Conservation (phyloP, 768 basidiomycete species). For the Inosperma sp. region DNA sequence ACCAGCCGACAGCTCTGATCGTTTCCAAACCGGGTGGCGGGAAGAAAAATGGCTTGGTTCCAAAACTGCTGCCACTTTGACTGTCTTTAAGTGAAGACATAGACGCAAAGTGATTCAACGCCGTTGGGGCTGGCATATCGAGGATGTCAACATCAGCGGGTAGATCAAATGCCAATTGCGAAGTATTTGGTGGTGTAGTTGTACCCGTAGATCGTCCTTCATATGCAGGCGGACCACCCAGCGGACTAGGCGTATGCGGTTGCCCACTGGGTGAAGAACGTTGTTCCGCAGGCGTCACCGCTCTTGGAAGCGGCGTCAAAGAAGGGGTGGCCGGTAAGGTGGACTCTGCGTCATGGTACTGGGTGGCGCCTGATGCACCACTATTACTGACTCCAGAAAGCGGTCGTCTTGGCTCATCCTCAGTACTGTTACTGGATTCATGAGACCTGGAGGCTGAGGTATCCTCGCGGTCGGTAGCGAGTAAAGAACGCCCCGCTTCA, state of each 20-base stretch:
- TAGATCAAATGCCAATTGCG: conserved; percentile 8
- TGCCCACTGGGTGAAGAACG: conserved; percentile 17
- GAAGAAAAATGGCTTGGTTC: conserved; percentile 26
- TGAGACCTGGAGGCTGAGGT: conserved; percentile 21
- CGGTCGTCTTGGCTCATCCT: conserved; percentile 45
- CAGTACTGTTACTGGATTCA: conserved; percentile 25
- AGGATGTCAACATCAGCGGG: conserved; percentile 25
- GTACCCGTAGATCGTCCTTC: conserved; percentile 18
- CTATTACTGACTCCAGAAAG: conserved; percentile 57
- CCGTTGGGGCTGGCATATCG: conserved; percentile 47
- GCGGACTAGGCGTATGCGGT: conserved; percentile 23
- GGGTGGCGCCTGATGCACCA: conserved; percentile 47
- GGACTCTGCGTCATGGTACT: conserved; percentile 62
- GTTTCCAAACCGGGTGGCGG: conserved; percentile 36
- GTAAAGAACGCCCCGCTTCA: conserved; percentile 41
- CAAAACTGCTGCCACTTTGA: conserved; percentile 30
- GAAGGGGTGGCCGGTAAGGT: conserved; percentile 42
- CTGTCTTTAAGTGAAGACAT: conserved; percentile 34
- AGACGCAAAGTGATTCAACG: conserved; percentile 47
- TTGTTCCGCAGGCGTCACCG: conserved; percentile 40
- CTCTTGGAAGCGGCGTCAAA: conserved; percentile 41
- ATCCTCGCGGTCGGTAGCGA: conserved; percentile 26
- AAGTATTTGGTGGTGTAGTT: conserved; percentile 12
- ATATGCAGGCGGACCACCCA: conserved; percentile 22
- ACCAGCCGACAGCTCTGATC: conserved; percentile 31